These are phyloP conservation scores for Didymella sp. DNA, from an alignment of 2,329 filamentous ascomycete species.

Conservation along the genomic window DNA sequence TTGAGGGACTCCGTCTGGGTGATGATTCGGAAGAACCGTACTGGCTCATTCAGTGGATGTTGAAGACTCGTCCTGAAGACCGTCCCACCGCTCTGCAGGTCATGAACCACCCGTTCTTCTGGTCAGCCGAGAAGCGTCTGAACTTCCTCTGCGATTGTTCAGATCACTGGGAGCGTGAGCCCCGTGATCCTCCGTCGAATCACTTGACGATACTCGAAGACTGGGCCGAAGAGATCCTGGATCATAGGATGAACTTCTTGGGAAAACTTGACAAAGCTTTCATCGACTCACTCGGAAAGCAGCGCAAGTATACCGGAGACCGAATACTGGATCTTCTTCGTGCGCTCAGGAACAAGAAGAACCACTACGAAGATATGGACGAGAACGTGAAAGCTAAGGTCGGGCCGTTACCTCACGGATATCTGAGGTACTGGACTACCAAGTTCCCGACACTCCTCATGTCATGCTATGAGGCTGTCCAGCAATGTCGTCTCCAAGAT, in stretches of 20 bases:
- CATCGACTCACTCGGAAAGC: slow-evolving; percentile 87
- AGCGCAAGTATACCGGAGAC: slow-evolving; percentile 89
- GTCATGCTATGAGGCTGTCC: slow-evolving; percentile 77
- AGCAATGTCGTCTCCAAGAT: slow-evolving; percentile 68
- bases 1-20: slow-evolving; percentile 77
- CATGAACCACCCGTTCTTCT: slow-evolving; percentile 96
- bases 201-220: slow-evolving; percentile 67
- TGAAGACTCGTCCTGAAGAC: slow-evolving; percentile 68
- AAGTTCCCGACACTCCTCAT: slow-evolving; percentile 81
- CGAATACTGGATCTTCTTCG: slow-evolving; percentile 85
- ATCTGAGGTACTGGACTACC: slow-evolving; percentile 81
- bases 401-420: slow-evolving; percentile 78
- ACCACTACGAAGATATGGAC: slow-evolving; percentile 97
- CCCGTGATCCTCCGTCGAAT: slow-evolving; percentile 77
- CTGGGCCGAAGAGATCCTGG: slow-evolving; percentile 54
- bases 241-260: slow-evolving; percentile 77
- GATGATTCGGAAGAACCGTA: slow-evolving; percentile 86
- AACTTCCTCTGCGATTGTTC: slow-evolving; percentile 95
- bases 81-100: slow-evolving; percentile 79
- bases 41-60: slow-evolving; percentile 85
- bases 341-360: slow-evolving; percentile 92
- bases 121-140: slow-evolving; percentile 86
- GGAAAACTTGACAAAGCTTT: slow-evolving; percentile 78
- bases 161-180: slow-evolving; percentile 94
- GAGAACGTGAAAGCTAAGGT: slow-evolving; percentile 76